These are phyloP conservation scores for Zygosaccharomyces lentus DNA, from an alignment of 805 yeast genomes.

Conservation along the genomic window DNA sequence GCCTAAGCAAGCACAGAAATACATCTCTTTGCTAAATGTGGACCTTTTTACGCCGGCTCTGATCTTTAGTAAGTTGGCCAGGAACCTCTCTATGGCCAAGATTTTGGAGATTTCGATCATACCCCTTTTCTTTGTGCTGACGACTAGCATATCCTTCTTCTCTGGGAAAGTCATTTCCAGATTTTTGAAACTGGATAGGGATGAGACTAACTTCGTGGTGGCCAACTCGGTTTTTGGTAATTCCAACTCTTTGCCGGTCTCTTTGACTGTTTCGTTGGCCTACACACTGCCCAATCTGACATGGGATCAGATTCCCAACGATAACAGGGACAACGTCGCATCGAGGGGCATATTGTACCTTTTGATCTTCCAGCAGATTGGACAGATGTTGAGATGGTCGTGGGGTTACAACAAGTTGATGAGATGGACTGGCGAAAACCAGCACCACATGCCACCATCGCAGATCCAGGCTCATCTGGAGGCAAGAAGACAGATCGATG, in stretches of 20 bases:
- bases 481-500: constrained; percentile 10
- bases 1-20: constrained; percentile 68
- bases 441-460: constrained; percentile 31
- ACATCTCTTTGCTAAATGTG: constrained; percentile 73
- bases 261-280: constrained; percentile 74
- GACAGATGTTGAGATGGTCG: constrained; percentile 79
- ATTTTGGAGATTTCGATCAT: constrained; percentile 76
- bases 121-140: constrained; percentile 76
- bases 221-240: constrained; percentile 98
- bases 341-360: constrained; percentile 73
- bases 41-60: constrained; percentile 93
- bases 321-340: constrained; percentile 64
- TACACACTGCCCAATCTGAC: constrained; percentile 69
- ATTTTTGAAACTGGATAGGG: constrained; percentile 54
- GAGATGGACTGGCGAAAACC: constrained; percentile 41
- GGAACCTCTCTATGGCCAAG: constrained; percentile 65
- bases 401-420: constrained; percentile 78
- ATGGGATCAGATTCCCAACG: constrained; percentile 71
- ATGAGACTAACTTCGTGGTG: constrained; percentile 85
- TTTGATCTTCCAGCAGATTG: constrained; percentile 75
- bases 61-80: constrained; percentile 77
- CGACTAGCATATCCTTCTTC: constrained; percentile 69
- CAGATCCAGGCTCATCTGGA: constrained; percentile 22
- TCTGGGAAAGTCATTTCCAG: constrained; percentile 57
- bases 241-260: constrained; percentile 91